These are phyloP conservation scores for Boletus sp. DNA, from an alignment of 768 basidiomycete species.

Conservation along the genomic window DNA sequence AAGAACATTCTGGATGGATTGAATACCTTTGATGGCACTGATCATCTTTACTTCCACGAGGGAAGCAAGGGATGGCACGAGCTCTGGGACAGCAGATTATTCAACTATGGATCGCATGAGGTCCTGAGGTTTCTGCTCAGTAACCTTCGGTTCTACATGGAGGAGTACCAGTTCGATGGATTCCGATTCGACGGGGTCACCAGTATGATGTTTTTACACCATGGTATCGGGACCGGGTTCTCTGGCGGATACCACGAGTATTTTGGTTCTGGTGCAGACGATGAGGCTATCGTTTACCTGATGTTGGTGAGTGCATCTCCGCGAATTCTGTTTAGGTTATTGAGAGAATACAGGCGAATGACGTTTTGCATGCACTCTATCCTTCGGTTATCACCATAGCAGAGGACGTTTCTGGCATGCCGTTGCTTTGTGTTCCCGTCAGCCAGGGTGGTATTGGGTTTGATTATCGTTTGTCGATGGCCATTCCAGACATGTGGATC, in stretches of 20 bases:
- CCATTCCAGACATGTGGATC: conserved; percentile 99
- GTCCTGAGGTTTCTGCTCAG: conserved; percentile 93
- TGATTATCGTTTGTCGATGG: conserved; percentile 98
- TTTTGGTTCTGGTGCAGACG: conserved; percentile 81
- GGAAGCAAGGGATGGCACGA: conserved; percentile 90
- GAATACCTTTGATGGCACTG: conserved; percentile 95
- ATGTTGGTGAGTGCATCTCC: conserved; percentile 74
- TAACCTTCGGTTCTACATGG: conserved; percentile 93
- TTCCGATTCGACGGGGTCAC: conserved; percentile 99
- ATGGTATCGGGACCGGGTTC: conserved; percentile 97
- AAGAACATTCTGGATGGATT: conserved; percentile 96
- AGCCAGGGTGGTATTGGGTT: conserved; percentile 89
- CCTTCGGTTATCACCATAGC: conserved; percentile 88
- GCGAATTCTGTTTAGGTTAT: not conserved
- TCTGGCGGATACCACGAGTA: conserved; percentile 99
- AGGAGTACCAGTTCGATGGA: conserved; percentile 94
- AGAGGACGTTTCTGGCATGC: conserved; percentile 99
- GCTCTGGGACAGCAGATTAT: conserved; percentile 96
- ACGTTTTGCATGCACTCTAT: conserved; percentile 79
- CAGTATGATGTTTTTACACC: conserved; percentile 99
- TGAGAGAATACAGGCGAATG: conserved; percentile 73
- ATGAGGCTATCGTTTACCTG: conserved; percentile 90
- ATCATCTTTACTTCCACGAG: conserved; percentile 96
- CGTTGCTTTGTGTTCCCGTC: conserved; percentile 81
- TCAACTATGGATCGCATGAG: conserved; percentile 95